Evolutionary conservation across 192 early-diverging fungal species (phyloP), one percentile per base, ranked within the genome.

Genomic region (Spizellomyces sp.): DNA sequence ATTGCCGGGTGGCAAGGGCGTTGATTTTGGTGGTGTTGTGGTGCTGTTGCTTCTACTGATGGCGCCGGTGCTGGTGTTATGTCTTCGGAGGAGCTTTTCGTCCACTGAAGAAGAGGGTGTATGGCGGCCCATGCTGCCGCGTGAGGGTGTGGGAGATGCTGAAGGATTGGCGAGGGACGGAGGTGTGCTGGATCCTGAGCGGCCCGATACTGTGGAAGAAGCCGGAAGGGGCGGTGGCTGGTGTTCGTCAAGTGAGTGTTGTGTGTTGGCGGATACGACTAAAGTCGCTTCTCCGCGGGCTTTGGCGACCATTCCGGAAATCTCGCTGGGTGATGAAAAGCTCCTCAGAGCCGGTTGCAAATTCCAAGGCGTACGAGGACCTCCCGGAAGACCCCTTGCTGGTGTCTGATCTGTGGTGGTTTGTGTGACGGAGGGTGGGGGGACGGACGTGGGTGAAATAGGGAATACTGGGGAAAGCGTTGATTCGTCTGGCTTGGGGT

Each of bases 391-490:
- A 19, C 54, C 54, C 54, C 6, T 56, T 56, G 54, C 54, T 22
- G 22, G n/a, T 56, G 54, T 4, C 22, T 56, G 22, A n/a, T 56
- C n/a, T 56, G n/a, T n/a, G 22, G 54, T 56, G 54, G 7, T 4
- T 56, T 56, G 54, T n/a, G 22, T n/a, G 54, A 7, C 22, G 15
- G 17, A 41, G 4, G 3, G 64, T 17, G 17, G 15, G 64, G 4
- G 48, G 45, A 46, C 44, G 43, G 48, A 65, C 14, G 50, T 64
- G 8, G 70, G 70, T 9, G 70, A 72, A 17, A 65, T 72, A 22
- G 50, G 27, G 52, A 72, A 72, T 15, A 72, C 70, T 9, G 70
- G 70, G 9, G 63, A 72, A 21, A 72, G 54, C 36, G 70, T 64
- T n/a, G 62, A 12, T 10, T 65, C 50, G 10, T 58, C 69, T 12